Conservation (phyloP, 257 asterid genomes). For the Paraleonurus japonicus region DNA sequence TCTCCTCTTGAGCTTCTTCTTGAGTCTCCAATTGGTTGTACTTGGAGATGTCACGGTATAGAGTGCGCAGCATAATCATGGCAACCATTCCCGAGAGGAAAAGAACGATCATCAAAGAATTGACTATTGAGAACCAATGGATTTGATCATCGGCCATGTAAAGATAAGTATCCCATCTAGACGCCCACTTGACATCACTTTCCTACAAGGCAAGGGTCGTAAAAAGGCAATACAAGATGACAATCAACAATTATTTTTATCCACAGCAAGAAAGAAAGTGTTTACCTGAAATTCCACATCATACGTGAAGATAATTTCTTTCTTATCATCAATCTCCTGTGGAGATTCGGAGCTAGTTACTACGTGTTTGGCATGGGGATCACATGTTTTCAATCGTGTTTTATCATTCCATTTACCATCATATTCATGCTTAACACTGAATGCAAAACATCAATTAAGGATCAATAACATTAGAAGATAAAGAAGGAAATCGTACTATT, state of each 20-base stretch:
- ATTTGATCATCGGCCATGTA: constrained; percentile 92
- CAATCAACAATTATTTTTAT: constrained; percentile 1
- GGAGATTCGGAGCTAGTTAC: constrained; percentile 72
- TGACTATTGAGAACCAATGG: constrained; percentile 90
- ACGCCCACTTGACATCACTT: constrained; percentile 93
- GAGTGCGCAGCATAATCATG: constrained; percentile 90
- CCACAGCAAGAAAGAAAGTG: not conserved
- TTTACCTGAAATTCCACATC: constrained; percentile 88
- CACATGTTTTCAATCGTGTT: constrained; percentile 65
- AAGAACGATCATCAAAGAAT: constrained; percentile 86
- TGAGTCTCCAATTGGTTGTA: constrained; percentile 91
- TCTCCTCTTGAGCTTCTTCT: constrained; percentile 94
- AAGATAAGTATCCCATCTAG: constrained; percentile 93
- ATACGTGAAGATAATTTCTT: constrained; percentile 79
- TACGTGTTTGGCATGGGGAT: constrained; percentile 76
- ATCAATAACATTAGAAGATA: constrained; percentile 24
- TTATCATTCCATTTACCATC: constrained; percentile 71
- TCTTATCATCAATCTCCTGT: constrained; percentile 72
- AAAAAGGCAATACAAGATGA: not conserved
- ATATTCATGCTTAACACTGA: constrained; percentile 78
- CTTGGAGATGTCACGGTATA: constrained; percentile 85
- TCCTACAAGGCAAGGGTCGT: constrained; percentile 48
- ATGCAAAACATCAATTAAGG: constrained; percentile 8
- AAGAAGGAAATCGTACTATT: constrained; percentile 1
- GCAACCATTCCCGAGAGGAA: constrained; percentile 97